Evolutionary conservation across 371 early-diverging fungal species (phyloP).

Genomic region (Mortierella sp.): DNA sequence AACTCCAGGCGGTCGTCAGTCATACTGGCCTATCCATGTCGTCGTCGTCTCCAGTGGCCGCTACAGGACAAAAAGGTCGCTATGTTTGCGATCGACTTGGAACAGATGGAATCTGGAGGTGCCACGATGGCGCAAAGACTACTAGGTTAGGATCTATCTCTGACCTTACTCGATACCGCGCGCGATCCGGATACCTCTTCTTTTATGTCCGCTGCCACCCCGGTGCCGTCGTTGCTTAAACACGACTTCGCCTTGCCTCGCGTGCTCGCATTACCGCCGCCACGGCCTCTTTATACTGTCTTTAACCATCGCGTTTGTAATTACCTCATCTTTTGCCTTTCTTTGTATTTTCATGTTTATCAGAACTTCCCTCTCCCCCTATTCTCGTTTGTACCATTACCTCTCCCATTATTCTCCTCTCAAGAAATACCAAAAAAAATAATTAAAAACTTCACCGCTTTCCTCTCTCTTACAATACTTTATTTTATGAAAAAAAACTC

Average conservation of each 20-base stretch:
- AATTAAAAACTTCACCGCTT: neutral
- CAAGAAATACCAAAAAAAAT: neutral
- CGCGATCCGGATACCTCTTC: slow-evolving; percentile 42
- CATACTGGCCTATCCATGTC: slow-evolving; percentile 31
- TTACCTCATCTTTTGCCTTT: neutral
- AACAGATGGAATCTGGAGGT: slow-evolving; percentile 42
- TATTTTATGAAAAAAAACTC: neutral
- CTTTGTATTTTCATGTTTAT: neutral
- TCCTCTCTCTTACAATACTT: neutral
- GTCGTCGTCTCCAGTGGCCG: neutral
- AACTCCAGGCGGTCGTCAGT: slow-evolving; percentile 34
- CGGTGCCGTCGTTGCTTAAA: slow-evolving; percentile 12
- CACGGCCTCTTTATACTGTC: neutral
- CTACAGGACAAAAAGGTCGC: slow-evolving; percentile 19
- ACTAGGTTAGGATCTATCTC: slow-evolving; percentile 31
- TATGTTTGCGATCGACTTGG: slow-evolving; percentile 48
- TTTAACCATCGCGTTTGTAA: slow-evolving; percentile 3
- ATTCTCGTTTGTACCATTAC: slow-evolving; percentile 1
- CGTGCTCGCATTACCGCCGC: no score
- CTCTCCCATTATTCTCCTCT: neutral
- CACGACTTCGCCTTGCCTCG: no score
- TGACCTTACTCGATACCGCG: slow-evolving; percentile 32
- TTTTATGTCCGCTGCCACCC: slow-evolving; percentile 42
- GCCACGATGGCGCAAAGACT: slow-evolving; percentile 26
- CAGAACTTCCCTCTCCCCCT: neutral